A percentile compares a stretch with the other conserved stretches of the same genome.
These are phyloP conservation scores for Xenoacremonium recifei DNA, from an alignment of 2,329 filamentous ascomycete genomes.

Conservation along the genomic window DNA sequence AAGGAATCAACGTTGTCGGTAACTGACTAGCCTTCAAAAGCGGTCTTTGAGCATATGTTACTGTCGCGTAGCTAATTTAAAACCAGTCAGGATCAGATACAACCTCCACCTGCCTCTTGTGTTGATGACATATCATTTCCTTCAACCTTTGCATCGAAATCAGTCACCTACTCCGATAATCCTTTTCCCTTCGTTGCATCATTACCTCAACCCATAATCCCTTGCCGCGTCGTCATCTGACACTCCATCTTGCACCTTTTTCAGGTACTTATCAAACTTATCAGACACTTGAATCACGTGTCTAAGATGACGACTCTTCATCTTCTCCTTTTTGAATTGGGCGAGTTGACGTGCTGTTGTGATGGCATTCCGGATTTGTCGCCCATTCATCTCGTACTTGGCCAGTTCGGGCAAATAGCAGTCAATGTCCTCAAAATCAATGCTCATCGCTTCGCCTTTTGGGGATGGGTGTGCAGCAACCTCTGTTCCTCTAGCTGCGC, in stretches of 20 bases:
- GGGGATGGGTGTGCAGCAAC: background rate
- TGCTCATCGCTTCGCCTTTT: background rate
- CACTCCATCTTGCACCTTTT: background rate
- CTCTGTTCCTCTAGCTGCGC: background rate
- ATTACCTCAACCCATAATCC: too few species aligned
- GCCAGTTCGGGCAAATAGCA: constrained; percentile 26
- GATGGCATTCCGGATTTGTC: constrained; percentile 40
- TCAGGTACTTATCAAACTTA: constrained; percentile 10
- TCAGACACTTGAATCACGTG: constrained; percentile 2
- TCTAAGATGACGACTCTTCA: constrained; percentile 1
- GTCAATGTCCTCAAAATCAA: constrained; percentile 12
- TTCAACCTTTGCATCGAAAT: too few species aligned
- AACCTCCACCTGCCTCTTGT: too few species aligned
- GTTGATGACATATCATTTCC: too few species aligned
- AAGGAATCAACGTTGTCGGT: too few species aligned
- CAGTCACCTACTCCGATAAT: too few species aligned
- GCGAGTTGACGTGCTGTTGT: constrained; percentile 27
- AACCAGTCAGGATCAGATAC: too few species aligned
- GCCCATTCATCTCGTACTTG: constrained; percentile 36
- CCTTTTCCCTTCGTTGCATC: too few species aligned
- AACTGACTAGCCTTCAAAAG: too few species aligned
- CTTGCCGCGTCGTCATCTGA: background rate
- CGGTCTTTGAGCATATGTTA: too few species aligned
- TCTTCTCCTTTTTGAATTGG: constrained; percentile 1
- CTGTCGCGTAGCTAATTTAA: too few species aligned